Conservation (phyloP, 2,329 filamentous ascomycete species). For the Cyphellophora europaea region DNA sequence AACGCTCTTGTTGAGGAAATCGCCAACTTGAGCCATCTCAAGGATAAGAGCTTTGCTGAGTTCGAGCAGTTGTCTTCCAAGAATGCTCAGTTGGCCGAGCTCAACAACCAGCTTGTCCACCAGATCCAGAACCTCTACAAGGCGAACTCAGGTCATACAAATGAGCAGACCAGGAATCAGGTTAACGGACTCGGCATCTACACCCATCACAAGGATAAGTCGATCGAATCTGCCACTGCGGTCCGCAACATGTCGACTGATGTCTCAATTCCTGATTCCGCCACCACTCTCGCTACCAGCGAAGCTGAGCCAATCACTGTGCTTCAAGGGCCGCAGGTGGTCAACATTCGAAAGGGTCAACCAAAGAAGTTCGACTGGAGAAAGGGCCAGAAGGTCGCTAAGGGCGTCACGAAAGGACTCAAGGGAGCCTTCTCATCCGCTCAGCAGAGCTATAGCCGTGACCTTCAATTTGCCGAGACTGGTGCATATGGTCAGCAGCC, state of each 20-base stretch:
- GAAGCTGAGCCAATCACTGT: conserved; percentile 54
- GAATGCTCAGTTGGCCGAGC: conserved; percentile 85
- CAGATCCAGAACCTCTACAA: conserved; percentile 92
- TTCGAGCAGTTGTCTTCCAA: conserved; percentile 92
- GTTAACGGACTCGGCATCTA: conserved; percentile 57
- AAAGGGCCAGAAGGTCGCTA: conserved; percentile 88
- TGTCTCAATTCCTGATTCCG: conserved; percentile 46
- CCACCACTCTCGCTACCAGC: conserved; percentile 54
- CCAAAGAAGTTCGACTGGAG: conserved; percentile 99
- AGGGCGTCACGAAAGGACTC: conserved; percentile 87
- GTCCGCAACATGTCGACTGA: conserved; percentile 35
- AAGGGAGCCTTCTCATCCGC: conserved; percentile 79
- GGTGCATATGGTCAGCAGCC: conserved; percentile 56
- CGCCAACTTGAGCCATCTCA: conserved; percentile 68
- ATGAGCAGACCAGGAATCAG: conserved; percentile 30
- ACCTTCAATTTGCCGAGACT: conserved; percentile 51
- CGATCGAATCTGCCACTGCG: conserved; percentile 30
- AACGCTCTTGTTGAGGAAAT: conserved; percentile 80
- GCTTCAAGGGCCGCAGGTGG: conserved; percentile 73
- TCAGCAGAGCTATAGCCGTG: conserved; percentile 33
- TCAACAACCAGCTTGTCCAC: conserved; percentile 92
- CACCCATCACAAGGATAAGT: conserved; percentile 43
- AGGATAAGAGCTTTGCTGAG: conserved; percentile 87
- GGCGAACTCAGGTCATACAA: conserved; percentile 50
- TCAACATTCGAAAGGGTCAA: conserved; percentile 81